Conservation (phyloP, 352 stramenopile genomes). For the Globisporangium nagaii region DNA sequence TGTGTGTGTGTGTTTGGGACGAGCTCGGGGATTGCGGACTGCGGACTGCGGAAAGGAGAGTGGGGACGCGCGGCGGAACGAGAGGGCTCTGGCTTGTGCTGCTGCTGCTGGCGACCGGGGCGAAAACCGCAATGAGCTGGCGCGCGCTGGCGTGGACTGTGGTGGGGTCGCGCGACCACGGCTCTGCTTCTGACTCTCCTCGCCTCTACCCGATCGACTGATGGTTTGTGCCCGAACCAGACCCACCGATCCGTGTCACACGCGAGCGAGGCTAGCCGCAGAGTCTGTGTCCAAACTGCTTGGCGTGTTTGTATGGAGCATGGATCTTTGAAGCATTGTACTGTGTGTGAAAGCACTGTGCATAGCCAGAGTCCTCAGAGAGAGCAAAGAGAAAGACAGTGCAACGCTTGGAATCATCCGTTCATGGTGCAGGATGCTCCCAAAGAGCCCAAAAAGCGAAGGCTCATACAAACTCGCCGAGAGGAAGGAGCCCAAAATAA, state of each 20-base stretch:
- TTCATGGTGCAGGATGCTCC: too few species aligned
- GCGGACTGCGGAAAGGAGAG: background rate
- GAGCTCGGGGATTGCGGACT: background rate
- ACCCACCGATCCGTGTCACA: background rate
- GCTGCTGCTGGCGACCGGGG: background rate
- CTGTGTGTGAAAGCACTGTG: background rate
- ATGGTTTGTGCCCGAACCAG: background rate
- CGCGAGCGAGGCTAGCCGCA: background rate
- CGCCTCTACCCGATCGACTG: too few species aligned
- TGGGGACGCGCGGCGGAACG: conserved; percentile 5
- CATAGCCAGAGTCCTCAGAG: conserved; percentile 2
- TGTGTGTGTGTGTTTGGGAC: background rate
- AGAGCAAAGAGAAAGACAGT: conserved; percentile 6
- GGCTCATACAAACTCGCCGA: too few species aligned
- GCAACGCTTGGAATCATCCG: background rate
- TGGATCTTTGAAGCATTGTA: too few species aligned
- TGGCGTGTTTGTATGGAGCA: too few species aligned
- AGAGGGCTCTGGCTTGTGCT: too few species aligned
- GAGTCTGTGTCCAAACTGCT: too few species aligned
- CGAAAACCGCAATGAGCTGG: conserved; percentile 5
- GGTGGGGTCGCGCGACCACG: too few species aligned
- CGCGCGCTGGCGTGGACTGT: background rate
- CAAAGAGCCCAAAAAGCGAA: too few species aligned
- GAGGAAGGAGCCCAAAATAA: too few species aligned
- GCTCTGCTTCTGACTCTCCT: conserved; percentile 6